A percentile compares a stretch with the other conserved stretches of the same genome.
Conservation (phyloP, 257 asterid species). For the Solanum chilense region DNA sequence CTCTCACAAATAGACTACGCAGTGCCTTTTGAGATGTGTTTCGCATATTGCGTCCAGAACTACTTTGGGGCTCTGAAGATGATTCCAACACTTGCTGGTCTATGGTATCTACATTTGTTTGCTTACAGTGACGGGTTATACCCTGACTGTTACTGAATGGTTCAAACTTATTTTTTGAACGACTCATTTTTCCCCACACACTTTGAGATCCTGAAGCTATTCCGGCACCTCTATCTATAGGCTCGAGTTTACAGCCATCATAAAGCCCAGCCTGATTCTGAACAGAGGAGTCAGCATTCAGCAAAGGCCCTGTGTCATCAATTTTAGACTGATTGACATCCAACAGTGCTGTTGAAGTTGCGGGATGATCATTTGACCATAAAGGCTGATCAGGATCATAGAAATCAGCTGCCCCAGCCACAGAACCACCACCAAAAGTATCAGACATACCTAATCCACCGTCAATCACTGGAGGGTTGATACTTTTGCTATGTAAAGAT, state of each 20-base stretch:
- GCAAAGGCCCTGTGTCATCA: conserved; percentile 33
- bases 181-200: conserved; percentile 63
- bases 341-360: conserved; percentile 43
- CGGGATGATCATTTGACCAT: conserved; percentile 60
- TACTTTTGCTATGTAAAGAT: conserved; percentile 33
- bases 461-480: conserved; percentile 38
- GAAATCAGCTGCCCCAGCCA: conserved; percentile 56
- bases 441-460: conserved; percentile 49
- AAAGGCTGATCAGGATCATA: conserved; percentile 99
- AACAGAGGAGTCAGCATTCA: conserved; percentile 33
- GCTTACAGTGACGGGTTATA: conserved; percentile 29
- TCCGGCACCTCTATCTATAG: conserved; percentile 21
- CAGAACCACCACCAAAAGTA: conserved; percentile 37
- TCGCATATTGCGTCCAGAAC: conserved; percentile 34
- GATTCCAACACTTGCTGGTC: conserved; percentile 30
- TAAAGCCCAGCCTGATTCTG: conserved; percentile 22
- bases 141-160: conserved; percentile 17
- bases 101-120: conserved; percentile 27
- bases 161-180: conserved; percentile 39
- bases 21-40: conserved; percentile 68
- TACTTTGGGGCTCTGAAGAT: conserved; percentile 36
- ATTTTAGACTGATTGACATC: conserved; percentile 34
- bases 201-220: conserved; percentile 45
- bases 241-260: conserved; percentile 43
- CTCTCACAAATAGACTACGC: conserved; percentile 69